Percentiles rank a stretch among this genome's conserved stretches.
These are phyloP conservation scores for Thielaviopsis musarum DNA, from an alignment of 2,329 filamentous ascomycete genomes.

Conservation along the genomic window DNA sequence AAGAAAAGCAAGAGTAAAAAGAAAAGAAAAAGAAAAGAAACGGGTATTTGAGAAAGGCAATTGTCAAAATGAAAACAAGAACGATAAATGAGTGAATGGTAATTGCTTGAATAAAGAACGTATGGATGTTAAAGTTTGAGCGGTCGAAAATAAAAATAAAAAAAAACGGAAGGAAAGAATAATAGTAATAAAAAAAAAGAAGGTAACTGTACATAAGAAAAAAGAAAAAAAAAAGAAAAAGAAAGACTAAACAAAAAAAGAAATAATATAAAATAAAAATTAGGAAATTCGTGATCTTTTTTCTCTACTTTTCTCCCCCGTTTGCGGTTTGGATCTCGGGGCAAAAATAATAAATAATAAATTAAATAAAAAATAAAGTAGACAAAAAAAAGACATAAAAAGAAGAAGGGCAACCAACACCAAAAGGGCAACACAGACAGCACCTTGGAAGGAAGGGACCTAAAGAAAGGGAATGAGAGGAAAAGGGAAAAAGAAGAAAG, in stretches of 20 bases:
- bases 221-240: background rate
- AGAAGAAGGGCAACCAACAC: background rate
- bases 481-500: background rate
- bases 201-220: background rate
- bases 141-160: too few species aligned
- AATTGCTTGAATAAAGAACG: too few species aligned
- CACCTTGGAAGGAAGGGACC: background rate
- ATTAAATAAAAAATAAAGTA: background rate
- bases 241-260: background rate
- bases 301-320: background rate
- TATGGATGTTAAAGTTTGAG: too few species aligned
- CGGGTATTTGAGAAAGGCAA: too few species aligned
- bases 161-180: too few species aligned
- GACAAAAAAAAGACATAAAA: background rate
- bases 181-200: background rate
- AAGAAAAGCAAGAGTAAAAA: too few species aligned
- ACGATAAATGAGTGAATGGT: too few species aligned
- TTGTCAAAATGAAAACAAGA: too few species aligned
- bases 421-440: background rate
- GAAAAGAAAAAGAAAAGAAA: too few species aligned
- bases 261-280: background rate
- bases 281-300: slow-evolving; percentile 5
- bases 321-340: background rate
- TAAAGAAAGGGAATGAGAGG: background rate
- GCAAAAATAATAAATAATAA: background rate